Percentiles rank a stretch among this genome's conserved stretches.
Conservation (phyloP, 1,284 basidiomycete species). For the Microbotryum intermedium region DNA sequence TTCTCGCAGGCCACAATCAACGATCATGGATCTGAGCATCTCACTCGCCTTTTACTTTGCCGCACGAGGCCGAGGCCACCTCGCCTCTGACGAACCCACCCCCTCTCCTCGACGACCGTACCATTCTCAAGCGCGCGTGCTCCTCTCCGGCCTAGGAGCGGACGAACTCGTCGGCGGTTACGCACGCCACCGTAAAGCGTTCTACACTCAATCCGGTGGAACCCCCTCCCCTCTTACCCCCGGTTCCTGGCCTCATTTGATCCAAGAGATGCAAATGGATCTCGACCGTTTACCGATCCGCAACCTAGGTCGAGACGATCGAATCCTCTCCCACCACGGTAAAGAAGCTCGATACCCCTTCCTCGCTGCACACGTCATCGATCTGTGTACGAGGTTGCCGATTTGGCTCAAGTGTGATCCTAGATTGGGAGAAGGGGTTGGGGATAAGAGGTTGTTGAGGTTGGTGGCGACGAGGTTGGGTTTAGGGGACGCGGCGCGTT, state of each 20-base stretch:
- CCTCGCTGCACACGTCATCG: constrained; percentile 67
- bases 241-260: constrained; percentile 75
- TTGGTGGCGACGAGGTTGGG: constrained; percentile 59
- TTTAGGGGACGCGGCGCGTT: constrained; percentile 54
- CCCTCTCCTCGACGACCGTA: constrained; percentile 45
- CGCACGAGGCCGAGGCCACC: constrained; percentile 60
- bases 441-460: constrained; percentile 81
- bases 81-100: not conserved
- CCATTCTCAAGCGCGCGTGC: constrained; percentile 64
- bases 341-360: constrained; percentile 88
- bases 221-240: constrained; percentile 50
- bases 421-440: constrained; percentile 52
- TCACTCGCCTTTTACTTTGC: constrained; percentile 90
- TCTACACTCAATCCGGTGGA: constrained; percentile 30
- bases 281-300: constrained; percentile 75
- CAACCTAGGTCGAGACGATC: constrained; percentile 89
- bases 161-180: constrained; percentile 95
- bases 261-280: constrained; percentile 85
- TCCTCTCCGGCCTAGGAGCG: constrained; percentile 86
- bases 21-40: constrained; percentile 90
- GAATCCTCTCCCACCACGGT: constrained; percentile 75
- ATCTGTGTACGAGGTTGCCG: constrained; percentile 59
- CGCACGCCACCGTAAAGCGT: constrained; percentile 75
- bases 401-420: constrained; percentile 74
- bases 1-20: constrained; percentile 17